Evolutionary conservation across 495 filamentous ascomycete genomes (phyloP), one percentile per base, ranked within the genome.

Genomic region (Penicillium manginii): DNA sequence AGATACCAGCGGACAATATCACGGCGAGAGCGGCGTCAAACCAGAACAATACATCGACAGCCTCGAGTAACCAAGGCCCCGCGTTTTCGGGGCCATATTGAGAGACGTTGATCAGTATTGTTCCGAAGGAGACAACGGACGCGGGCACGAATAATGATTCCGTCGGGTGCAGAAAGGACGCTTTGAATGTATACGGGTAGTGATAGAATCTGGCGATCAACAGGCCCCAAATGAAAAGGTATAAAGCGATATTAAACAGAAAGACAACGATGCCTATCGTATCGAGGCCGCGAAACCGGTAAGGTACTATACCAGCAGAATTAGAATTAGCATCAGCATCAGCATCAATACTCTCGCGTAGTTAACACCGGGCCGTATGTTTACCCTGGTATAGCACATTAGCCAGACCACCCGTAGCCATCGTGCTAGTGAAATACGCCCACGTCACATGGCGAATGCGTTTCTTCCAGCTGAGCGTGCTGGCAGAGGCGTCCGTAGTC

Each of bases 361-460:
- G n/a, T n/a, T n/a, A n/a, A n/a, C n/a, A n/a, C n/a, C n/a, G n/a
- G n/a, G n/a, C n/a, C n/a, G n/a, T n/a, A 23, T 40, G 46, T 54
- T 61, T 81, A 91, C 89, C 81, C 21, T 81, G 78, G 64, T 88
- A 81, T 52, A 94, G 66, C 11, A 91, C 88, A 74, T 93, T 94
- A 9, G 91, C 87, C 58, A 96, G 77, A 0, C 91, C 91, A 12
- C 91, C 91, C 0, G 91, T 94, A 3, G 91, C 91, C 90, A 92
- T 92, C 15, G 81, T 84, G 75, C 89, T 78, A 4, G 87, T 89
- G 56, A 90, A 90, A 74, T 84, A 91, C 7, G 86, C 87, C 88
- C 87, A 90, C 1, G 81, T 83, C 37, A 78, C 68, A 69, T 83
- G 79, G 3, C 78, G 73, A 58, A 83, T 78, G 4, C 80, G 70